phyloP scores from a whole-genome alignment of 768 basidiomycete species.

The Suillus subalutaceus region DNA sequence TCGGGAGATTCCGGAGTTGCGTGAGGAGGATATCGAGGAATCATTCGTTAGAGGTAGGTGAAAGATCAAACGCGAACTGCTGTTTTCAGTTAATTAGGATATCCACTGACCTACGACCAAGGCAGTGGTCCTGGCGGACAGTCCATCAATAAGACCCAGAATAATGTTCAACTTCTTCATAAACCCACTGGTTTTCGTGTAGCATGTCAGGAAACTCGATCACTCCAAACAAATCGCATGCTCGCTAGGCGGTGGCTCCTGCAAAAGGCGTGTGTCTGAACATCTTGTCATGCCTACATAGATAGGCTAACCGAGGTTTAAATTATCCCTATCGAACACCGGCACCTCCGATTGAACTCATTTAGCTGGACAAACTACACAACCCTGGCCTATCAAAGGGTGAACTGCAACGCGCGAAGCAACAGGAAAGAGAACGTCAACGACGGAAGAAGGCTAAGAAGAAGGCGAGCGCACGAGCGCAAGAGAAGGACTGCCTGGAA shows the following conservation, averaged over 20 bases:
- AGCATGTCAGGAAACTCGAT: constrained; percentile 87
- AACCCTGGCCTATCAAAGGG: constrained; percentile 81
- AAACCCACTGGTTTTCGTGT: constrained; percentile 88
- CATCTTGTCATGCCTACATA: constrained; percentile 10
- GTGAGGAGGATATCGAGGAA: constrained; percentile 85
- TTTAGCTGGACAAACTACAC: constrained; percentile 65
- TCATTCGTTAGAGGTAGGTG: constrained; percentile 79
- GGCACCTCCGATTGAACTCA: constrained; percentile 4
- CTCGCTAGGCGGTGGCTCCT: constrained; percentile 72
- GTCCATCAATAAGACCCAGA: constrained; percentile 93
- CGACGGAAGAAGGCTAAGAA: constrained; percentile 80
- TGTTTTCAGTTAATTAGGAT: constrained; percentile 2
- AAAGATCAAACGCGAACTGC: constrained; percentile 6
- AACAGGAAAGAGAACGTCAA: constrained; percentile 74
- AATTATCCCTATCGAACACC: constrained; percentile 1
- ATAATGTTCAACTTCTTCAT: constrained; percentile 89
- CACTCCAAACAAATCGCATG: constrained; percentile 76
- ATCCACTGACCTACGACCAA: constrained; percentile 33
- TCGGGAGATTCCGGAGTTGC: constrained; percentile 66
- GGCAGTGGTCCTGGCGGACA: constrained; percentile 96
- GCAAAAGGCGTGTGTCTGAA: constrained; percentile 66
- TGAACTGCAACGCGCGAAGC: constrained; percentile 68
- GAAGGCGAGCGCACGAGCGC: constrained; percentile 40
- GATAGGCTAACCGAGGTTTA: constrained; percentile 19
- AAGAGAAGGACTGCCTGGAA: constrained; percentile 26